Base-by-base conservation (phyloP, 2,329 filamentous ascomycete species). In the Xylaria polymorpha region DNA sequence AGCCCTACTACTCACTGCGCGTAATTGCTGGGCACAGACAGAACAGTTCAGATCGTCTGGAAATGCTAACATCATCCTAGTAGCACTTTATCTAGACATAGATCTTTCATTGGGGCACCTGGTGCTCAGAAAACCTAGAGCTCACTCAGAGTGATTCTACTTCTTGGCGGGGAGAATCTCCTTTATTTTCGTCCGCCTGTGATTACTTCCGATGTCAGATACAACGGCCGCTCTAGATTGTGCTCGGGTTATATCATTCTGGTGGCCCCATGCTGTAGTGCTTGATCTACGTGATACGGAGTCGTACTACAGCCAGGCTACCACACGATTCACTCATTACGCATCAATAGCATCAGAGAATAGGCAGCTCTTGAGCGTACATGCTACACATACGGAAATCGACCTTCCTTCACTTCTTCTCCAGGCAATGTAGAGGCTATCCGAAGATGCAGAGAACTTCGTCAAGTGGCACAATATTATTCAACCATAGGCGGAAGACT, bases 1-100 rank as follows among this genome's bases (percentile, higher is more conserved):
- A 61, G 25, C 51, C 25, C 18, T 68, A 32, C 41, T 64, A 2
- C 48, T 64, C 25, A 60, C 35, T 39, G 55, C 61, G 9, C 64
- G 61, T 37, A 53, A 64, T 46, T 64, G 48, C 55, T 64, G 32
- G 32, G 37, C 6, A 18, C 9, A 41, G 6, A 41, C 18, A 20
- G 15, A 22, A 10, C n/a, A 12, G 18, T 50, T 14, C 14, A 37
- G 15, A 32, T 48, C 32, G 15, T 7, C 48, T 46, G 4, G 18
- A 37, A 15, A 14, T 35, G 18, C 25, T 29, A 50, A 64, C 2
- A 18, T 12, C 41, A 5, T 8, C 29, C 25, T 4, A 57, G 51
- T 29, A 57, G 43, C 29, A 50, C 41, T 18, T 57, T 57, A 37
- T 9, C 15, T 8, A 18, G 25, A 35, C 50, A 64, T 39, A 50